phyloP scores from a whole-genome alignment of 2,329 filamentous ascomycete genomes.

The Calonectria honghensis region DNA sequence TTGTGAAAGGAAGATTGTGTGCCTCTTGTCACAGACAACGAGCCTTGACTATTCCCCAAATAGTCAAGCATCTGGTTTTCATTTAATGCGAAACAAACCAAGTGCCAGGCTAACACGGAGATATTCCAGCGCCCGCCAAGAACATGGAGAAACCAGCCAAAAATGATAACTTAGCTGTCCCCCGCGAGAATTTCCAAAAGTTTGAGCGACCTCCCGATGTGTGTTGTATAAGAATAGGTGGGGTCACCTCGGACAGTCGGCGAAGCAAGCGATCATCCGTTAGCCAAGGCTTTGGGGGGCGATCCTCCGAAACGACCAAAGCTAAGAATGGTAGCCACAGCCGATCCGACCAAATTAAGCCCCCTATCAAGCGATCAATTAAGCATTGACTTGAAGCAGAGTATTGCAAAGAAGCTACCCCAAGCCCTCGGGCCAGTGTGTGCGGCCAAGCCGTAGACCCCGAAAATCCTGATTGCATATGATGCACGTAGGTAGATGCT shows the following conservation, averaged over 20 bases:
- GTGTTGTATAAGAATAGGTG: background rate
- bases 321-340: background rate
- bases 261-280: background rate
- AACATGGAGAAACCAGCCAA: background rate
- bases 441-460: background rate
- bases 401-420: background rate
- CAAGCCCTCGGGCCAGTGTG: too few species aligned
- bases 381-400: background rate
- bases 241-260: background rate
- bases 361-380: too few species aligned
- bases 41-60: background rate
- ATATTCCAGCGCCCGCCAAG: background rate
- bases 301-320: background rate
- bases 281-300: background rate
- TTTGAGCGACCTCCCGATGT: background rate
- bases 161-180: background rate
- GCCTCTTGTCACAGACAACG: background rate
- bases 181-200: background rate
- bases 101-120: background rate
- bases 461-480: background rate
- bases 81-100: background rate
- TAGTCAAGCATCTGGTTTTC: background rate
- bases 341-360: background rate
- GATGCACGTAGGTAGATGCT: background rate
- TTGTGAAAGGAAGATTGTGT: background rate